Base-by-base conservation (phyloP, 2,329 filamentous ascomycete species). In the Thelonectria rubi region DNA sequence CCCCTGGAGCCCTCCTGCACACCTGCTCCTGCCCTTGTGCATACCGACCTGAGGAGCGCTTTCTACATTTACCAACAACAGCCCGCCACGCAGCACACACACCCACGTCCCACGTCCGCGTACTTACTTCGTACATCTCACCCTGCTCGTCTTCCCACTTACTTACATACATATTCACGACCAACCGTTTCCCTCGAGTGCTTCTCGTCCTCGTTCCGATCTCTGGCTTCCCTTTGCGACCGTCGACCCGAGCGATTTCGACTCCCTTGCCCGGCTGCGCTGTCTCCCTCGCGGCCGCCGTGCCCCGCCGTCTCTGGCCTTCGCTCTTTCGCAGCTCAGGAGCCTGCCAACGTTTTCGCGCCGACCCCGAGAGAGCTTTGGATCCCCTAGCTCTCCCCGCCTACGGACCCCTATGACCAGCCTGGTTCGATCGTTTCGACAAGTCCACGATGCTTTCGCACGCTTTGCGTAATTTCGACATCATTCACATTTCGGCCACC, bases 371-470 rank as follows among this genome's bases (percentile, higher is more conserved):
- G 64, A 71, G 62, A 71, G 67, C 65, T 62, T 63, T 72, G 63
- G 68, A 66, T 46, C 66, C 65, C 60, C 62, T 60, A 63, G 58
- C 58, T 65, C 63, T 61, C 50, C 50, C 62, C 40, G 54, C 65
- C 65, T 58, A 37, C 50, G 58, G 60, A 58, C 59, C 62, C 56
- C 48, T 15, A 72, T 72, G 69, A 72, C 48, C 68, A 71, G 55
- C 61, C 60, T 65, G 69, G 63, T 69, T 60, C 62, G 59, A 72
- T 60, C 61, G 53, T 58, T 64, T 64, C 63, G 62, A 71, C 64
- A 51, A 65, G 58, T 69, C 65, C 65, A 73, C 66, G 68, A 74
- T 72, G 71, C 71, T 68, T 64, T 69, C 69, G 68, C 61, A 73
- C 70, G 69, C 65, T 62, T 66, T 59, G 65, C 54, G 63, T 68